Percentiles rank a stretch among this genome's conserved stretches.
phyloP scores from a whole-genome alignment of 2,329 filamentous ascomycete species.

The Colletotrichum truncatum region DNA sequence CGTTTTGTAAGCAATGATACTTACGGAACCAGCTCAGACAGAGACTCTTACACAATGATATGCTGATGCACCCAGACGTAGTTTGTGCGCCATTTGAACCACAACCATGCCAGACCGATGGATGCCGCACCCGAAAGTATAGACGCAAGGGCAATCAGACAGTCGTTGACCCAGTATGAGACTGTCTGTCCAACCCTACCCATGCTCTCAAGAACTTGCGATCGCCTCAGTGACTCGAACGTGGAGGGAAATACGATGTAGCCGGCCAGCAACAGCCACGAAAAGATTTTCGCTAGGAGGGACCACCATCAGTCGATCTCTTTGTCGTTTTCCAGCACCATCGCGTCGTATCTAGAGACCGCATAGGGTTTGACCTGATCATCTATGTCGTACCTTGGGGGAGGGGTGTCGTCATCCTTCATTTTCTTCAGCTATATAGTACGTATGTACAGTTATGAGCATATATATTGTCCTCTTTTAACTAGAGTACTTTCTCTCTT shows the following conservation, averaged over 20 bases:
- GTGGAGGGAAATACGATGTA: slow-evolving; percentile 2
- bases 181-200: not conserved
- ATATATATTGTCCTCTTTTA: too few relatives aligned
- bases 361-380: not conserved
- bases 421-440: not conserved
- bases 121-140: not conserved
- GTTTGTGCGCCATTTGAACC: not conserved
- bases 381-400: not conserved
- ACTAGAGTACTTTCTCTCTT: too few relatives aligned
- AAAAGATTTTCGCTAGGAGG: not conserved
- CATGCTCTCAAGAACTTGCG: not conserved
- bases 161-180: not conserved
- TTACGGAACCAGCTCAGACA: not conserved
- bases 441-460: too few relatives aligned
- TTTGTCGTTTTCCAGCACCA: slow-evolving; percentile 1
- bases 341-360: not conserved
- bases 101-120: slow-evolving; percentile 2
- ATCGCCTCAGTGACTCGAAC: not conserved
- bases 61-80: slow-evolving; percentile 2
- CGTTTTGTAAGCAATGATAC: not conserved
- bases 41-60: not conserved
- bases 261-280: not conserved
- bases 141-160: not conserved
- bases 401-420: not conserved
- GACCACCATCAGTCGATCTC: not conserved